Percentiles rank a stretch among this genome's conserved stretches.
Conservation (phyloP, 306 rosid species). For the Prinsepia uniflora region DNA sequence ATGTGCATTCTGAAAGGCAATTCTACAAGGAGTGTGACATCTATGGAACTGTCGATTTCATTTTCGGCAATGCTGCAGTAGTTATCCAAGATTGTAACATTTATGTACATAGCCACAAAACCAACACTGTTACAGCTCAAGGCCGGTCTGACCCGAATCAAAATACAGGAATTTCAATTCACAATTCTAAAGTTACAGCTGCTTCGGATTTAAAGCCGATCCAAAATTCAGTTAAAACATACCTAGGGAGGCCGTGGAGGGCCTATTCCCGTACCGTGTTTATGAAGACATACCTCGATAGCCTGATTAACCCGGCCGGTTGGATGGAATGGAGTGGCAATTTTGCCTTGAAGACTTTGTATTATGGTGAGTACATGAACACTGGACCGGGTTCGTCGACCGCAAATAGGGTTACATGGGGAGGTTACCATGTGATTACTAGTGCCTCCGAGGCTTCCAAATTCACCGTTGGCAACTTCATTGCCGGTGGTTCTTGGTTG, state of each 20-base stretch:
- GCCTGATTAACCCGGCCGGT: constrained; percentile 58
- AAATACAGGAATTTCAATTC: constrained; percentile 68
- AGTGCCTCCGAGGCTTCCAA: constrained; percentile 57
- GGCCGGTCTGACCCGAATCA: constrained; percentile 73
- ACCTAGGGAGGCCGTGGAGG: constrained; percentile 67
- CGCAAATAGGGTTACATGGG: constrained; percentile 52
- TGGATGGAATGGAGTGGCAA: constrained; percentile 68
- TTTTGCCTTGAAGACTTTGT: constrained; percentile 60
- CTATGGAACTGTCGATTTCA: constrained; percentile 78
- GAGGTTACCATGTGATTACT: constrained; percentile 61
- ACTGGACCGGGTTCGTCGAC: constrained; percentile 67
- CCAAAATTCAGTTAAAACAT: constrained; percentile 35
- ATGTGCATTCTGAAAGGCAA: constrained; percentile 65
- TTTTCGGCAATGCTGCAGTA: constrained; percentile 73
- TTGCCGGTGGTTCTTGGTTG: constrained; percentile 62
- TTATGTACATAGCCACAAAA: constrained; percentile 46
- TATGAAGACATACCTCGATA: constrained; percentile 53
- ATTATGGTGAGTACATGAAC: constrained; percentile 61
- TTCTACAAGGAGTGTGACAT: constrained; percentile 72
- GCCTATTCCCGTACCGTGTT: constrained; percentile 60
- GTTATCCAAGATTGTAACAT: constrained; percentile 73
- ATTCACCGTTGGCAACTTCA: constrained; percentile 59
- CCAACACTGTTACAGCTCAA: constrained; percentile 61
- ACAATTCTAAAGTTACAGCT: constrained; percentile 40
- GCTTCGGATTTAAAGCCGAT: constrained; percentile 35